These are phyloP conservation scores for Bacidia gigantensis DNA, from an alignment of 495 filamentous ascomycete species.

Conservation along the genomic window DNA sequence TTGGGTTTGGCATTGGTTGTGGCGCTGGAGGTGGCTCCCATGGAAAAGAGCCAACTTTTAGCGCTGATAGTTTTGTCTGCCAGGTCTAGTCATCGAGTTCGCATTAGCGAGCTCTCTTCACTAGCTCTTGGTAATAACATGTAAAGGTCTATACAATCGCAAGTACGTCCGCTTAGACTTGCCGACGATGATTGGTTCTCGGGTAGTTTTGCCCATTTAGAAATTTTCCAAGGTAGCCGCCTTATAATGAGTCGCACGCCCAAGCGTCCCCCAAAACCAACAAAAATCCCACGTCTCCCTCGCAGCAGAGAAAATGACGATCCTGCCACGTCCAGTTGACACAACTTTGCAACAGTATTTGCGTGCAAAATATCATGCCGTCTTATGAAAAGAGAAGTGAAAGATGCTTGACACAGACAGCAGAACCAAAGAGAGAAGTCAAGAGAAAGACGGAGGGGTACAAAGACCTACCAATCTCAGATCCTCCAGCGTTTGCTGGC, in stretches of 20 bases:
- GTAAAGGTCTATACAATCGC: too few species aligned
- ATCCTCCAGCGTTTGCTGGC: slow-evolving; percentile 68
- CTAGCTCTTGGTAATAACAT: too few species aligned
- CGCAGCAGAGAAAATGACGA: background rate
- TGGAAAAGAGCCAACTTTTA: slow-evolving; percentile 75
- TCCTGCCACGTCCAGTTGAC: background rate
- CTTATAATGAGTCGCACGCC: slow-evolving; percentile 21
- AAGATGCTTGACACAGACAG: background rate
- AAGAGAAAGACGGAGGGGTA: slow-evolving; percentile 11
- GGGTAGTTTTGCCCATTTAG: slow-evolving; percentile 14
- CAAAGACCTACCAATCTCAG: slow-evolving; percentile 58
- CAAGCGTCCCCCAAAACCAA: slow-evolving; percentile 12
- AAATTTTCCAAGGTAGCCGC: slow-evolving; percentile 1
- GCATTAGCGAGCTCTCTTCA: too few species aligned
- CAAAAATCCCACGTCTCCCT: slow-evolving; percentile 7
- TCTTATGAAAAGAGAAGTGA: background rate
- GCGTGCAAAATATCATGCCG: background rate
- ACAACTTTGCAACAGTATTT: background rate
- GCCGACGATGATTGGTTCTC: slow-evolving; percentile 7
- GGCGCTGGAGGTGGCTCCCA: slow-evolving; percentile 68
- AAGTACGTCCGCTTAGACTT: background rate
- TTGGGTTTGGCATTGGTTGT: slow-evolving; percentile 29
- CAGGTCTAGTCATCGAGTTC: slow-evolving; percentile 48
- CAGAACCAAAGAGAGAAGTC: background rate
- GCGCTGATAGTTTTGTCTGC: slow-evolving; percentile 75